These are phyloP conservation scores for Mycogone perniciosa DNA, from an alignment of 2,329 filamentous ascomycete species.

Conservation along the genomic window DNA sequence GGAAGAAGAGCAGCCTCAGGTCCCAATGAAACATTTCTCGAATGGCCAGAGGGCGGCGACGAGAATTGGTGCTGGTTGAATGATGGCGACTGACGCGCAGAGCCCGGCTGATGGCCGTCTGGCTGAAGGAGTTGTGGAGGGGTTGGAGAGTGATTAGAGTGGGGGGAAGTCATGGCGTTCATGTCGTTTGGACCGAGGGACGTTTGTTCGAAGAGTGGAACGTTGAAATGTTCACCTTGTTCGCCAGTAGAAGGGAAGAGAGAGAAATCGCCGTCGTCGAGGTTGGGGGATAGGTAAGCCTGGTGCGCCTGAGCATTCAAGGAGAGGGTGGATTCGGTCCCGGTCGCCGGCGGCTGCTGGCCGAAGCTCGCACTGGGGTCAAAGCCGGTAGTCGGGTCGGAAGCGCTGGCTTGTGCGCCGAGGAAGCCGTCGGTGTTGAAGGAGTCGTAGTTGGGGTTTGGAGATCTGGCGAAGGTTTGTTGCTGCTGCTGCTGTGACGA, in stretches of 20 bases:
- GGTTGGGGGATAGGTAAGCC: constrained; percentile 44
- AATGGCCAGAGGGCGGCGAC: constrained; percentile 43
- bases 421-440: constrained; percentile 44
- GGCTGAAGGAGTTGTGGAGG: constrained; percentile 49
- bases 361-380: constrained; percentile 38
- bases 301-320: constrained; percentile 38
- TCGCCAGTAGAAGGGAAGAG: constrained; percentile 53
- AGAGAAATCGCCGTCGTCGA: constrained; percentile 54
- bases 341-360: constrained; percentile 34
- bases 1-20: constrained; percentile 52
- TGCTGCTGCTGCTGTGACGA: constrained; percentile 43
- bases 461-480: constrained; percentile 24
- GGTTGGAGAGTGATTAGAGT: constrained; percentile 50
- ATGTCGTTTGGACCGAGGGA: constrained; percentile 42
- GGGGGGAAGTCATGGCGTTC: constrained; percentile 48
- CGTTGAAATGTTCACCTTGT: constrained; percentile 51
- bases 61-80: constrained; percentile 53
- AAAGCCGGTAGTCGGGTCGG: constrained; percentile 32
- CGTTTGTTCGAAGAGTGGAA: constrained; percentile 51
- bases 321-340: constrained; percentile 31
- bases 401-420: constrained; percentile 36
- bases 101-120: constrained; percentile 40
- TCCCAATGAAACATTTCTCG: constrained; percentile 50
- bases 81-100: constrained; percentile 50
- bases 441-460: constrained; percentile 35